These are phyloP conservation scores for Stropharia rugosoannulata DNA, from an alignment of 768 basidiomycete genomes.

Conservation along the genomic window DNA sequence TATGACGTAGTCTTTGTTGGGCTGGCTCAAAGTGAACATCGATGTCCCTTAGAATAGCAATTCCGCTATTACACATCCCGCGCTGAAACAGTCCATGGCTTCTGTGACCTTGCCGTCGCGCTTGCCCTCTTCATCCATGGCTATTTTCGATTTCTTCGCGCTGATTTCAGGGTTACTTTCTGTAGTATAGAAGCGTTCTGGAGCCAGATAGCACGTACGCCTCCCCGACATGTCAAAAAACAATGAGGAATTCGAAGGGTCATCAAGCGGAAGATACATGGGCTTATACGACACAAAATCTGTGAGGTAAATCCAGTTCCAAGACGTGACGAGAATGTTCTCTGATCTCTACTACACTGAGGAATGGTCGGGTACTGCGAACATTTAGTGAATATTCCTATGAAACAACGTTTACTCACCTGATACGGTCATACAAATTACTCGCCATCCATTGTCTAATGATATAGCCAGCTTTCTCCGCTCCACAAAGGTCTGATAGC, in stretches of 20 bases:
- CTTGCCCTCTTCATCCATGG: conserved; percentile 58
- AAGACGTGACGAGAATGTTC: conserved; percentile 94
- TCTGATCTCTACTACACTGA: conserved; percentile 74
- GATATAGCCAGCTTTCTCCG: conserved; percentile 94
- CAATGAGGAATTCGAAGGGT: conserved; percentile 96
- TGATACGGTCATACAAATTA: conserved; percentile 95
- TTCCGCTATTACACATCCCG: conserved; percentile 94
- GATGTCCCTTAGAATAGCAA: conserved; percentile 93
- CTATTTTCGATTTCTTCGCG: conserved; percentile 58
- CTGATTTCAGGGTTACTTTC: conserved; percentile 67
- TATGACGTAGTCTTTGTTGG: conserved; percentile 54
- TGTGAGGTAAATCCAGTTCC: conserved; percentile 93
- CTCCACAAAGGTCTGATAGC: conserved; percentile 87
- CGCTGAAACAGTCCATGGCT: conserved; percentile 96
- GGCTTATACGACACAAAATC: conserved; percentile 98
- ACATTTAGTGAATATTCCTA: not conserved
- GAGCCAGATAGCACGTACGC: conserved; percentile 94
- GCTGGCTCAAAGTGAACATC: conserved; percentile 89
- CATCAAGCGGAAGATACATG: conserved; percentile 91
- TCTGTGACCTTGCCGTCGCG: conserved; percentile 86
- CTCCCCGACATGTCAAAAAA: conserved; percentile 96
- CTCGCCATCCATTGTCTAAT: conserved; percentile 94
- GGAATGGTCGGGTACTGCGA: conserved; percentile 89
- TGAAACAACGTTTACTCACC: conserved; percentile 46
- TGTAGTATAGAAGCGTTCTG: conserved; percentile 90